Conservation (phyloP, 1,139 yeast species). For the Hyphopichia wangnamkhiaoensis region DNA sequence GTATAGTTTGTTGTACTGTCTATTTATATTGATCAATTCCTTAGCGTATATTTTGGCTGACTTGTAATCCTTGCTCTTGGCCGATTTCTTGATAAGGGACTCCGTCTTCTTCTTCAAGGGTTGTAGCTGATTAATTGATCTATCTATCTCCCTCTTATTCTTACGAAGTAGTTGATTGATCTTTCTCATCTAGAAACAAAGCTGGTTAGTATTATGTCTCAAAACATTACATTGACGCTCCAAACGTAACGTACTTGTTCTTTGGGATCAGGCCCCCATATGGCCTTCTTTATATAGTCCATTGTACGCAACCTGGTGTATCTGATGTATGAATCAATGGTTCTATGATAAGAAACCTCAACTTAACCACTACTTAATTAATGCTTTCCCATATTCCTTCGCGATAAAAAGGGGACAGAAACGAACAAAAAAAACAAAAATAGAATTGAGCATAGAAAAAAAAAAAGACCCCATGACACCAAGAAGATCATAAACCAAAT, state of each 20-base stretch:
- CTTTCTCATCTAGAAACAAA: conserved; percentile 58
- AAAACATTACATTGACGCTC: neutral
- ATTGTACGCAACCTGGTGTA: too few species aligned
- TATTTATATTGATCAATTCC: conserved; percentile 74
- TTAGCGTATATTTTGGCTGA: conserved; percentile 79
- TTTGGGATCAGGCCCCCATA: conserved; percentile 95
- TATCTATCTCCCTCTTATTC: conserved; percentile 81
- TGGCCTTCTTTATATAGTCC: conserved; percentile 78
- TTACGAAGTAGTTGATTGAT: conserved; percentile 81
- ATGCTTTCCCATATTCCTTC: too few species aligned
- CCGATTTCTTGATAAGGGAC: conserved; percentile 68
- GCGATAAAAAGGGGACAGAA: neutral
- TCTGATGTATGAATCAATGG: too few species aligned
- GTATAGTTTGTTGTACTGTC: conserved; percentile 73
- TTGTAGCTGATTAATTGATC: conserved; percentile 66
- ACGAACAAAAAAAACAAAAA: neutral
- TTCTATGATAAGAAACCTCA: too few species aligned
- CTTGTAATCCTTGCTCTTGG: conserved; percentile 74
- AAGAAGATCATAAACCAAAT: too few species aligned
- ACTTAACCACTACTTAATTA: too few species aligned
- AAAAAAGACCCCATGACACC: neutral
- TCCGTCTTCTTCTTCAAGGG: conserved; percentile 75
- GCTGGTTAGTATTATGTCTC: conserved; percentile 20
- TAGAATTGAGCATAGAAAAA: neutral
- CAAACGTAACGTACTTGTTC: conserved; percentile 60